Conservation (phyloP, 768 basidiomycete genomes). For the Leccinum fibrillosum region DNA sequence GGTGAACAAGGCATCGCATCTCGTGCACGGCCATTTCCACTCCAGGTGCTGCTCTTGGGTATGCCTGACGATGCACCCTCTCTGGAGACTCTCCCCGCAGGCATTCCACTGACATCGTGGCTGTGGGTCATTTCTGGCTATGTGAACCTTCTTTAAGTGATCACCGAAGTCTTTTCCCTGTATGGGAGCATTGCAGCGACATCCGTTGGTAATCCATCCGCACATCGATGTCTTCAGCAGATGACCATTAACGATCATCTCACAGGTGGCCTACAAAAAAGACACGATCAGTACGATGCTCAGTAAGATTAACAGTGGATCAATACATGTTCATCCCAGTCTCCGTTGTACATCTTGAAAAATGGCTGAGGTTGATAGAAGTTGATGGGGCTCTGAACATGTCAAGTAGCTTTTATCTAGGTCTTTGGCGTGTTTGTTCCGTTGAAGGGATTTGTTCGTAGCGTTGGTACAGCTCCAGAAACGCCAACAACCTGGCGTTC, state of each 20-base stretch:
- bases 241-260: constrained; percentile 5
- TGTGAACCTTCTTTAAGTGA: constrained; percentile 16
- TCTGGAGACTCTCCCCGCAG: constrained; percentile 14
- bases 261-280: constrained; percentile 5
- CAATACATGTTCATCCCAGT: constrained; percentile 15
- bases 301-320: not conserved
- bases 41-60: constrained; percentile 23
- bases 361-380: not conserved
- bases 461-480: constrained; percentile 15
- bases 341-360: constrained; percentile 5
- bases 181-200: constrained; percentile 3
- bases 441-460: not conserved
- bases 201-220: constrained; percentile 12
- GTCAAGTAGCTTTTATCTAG: constrained; percentile 5
- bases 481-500: constrained; percentile 9
- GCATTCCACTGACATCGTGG: constrained; percentile 14
- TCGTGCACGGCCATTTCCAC: constrained; percentile 21
- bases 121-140: not conserved
- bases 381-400: not conserved
- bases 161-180: constrained; percentile 12
- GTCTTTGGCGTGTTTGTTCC: not conserved
- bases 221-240: constrained; percentile 1
- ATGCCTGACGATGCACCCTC: constrained; percentile 16
- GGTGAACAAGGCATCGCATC: constrained; percentile 3
- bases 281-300: not conserved